Evolutionary conservation across 805 yeast species (phyloP), one percentile per base, ranked within the genome.

Genomic region (Barnettozyma sp.): DNA sequence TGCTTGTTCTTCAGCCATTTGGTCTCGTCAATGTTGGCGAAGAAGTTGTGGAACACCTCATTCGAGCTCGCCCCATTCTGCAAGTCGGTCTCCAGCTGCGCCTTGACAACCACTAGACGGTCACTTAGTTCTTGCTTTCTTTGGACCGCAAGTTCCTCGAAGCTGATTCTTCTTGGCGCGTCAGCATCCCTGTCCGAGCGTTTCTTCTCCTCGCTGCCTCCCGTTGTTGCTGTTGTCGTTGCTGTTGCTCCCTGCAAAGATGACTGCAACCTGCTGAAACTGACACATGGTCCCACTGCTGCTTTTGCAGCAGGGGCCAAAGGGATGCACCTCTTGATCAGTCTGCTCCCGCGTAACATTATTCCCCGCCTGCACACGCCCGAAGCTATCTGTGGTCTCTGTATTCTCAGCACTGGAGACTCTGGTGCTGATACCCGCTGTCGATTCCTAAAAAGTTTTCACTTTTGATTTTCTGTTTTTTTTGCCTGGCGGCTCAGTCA

Each of bases 41-140:
- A 41, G 14, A 43, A 34, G 4, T 14, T 12, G 6, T 39, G 34
- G 22, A 20, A 29, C 8, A 41, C 21, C 10, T 36, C 35, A 20
- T 23, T 40, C 11, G 44, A 38, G 14, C 38, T 21, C 8, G 27
- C 23, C n/a, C 29, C 34, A 9, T 29, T 15, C 12, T 20, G 9
- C 13, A 22, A 3, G 15, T 13, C 31, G n/a, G 22, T 14, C 11
- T 33, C 17, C n/a, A 36, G n/a, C 4, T 17, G n/a, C n/a, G n/a
- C n/a, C n/a, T n/a, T n/a, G n/a, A n/a, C n/a, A n/a, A n/a, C n/a
- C n/a, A n/a, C n/a, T n/a, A n/a, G n/a, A 9, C 22, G 17, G 4
- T 26, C 36, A 6, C 6, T 10, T 10, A 28, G 15, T 12, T 32
- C 16, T 21, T 24, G 7, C 16, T 22, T 8, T 27, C 30, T 27